Evolutionary conservation across 345 rosid genomes (phyloP), one percentile per base, ranked within the genome.

Genomic region (Citrus maxima): DNA sequence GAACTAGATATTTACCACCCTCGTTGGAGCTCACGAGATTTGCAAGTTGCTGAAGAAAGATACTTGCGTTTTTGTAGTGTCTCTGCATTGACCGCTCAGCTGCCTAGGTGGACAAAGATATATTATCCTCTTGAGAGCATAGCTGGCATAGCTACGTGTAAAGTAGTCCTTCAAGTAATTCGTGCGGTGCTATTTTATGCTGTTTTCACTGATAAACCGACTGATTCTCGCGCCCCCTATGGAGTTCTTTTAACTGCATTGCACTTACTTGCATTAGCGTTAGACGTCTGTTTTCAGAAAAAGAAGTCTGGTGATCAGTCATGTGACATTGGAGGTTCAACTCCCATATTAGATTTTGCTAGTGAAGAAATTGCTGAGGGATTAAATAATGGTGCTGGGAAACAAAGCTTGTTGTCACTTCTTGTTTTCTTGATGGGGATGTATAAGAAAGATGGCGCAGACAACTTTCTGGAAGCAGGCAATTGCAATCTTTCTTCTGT

Each of bases 41-140:
- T 96, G 88, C 99, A 96, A 87, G 85, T 85, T 78, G 98, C 98
- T 46, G 97, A 96, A 87, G 99, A 96, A 89, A 94, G 97, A 86
- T 96, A 89, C 85, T 80, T 81, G 37, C 97, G 93, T 60, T 87
- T 85, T 80, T 88, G 92, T 84, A 87, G 89, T 85, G 90, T 86
- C 49, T 86, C 97, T 38, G 97, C 98, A 32, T 82, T 90, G 86
- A 91, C 86, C 76, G 80, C 88, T 80, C 99, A 93, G 88, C 90
- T 96, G 77, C 99, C 99, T 62, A 85, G 73, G 81, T 96, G 98
- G 98, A 88, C 86, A 78, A 84, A 85, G 79, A 89, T 96, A 71
- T 90, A 91, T 83, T 88, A 89, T 55, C 98, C 99, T 77, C 88
- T 96, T 38, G 85, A 83, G 81, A 87, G 91, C 60, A 84, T 92